Evolutionary conservation across 257 asterid species (phyloP), one percentile per base, ranked within the genome.

Genomic region (Solanum acaule): DNA sequence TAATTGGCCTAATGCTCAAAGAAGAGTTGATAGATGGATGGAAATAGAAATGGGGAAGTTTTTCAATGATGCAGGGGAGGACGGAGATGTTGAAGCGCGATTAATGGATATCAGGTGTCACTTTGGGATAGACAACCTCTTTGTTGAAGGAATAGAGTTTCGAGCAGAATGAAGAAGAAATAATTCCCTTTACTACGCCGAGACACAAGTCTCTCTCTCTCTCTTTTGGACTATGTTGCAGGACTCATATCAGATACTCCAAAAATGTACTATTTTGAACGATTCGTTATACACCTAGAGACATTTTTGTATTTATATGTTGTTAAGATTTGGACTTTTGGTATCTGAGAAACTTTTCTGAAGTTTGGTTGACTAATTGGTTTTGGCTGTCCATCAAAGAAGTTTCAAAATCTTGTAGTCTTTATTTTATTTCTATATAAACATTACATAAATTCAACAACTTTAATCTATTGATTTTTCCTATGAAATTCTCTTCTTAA

Each of bases 131-230:
- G 18, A 22, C 1, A 89, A 89, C 13, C 87, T 91, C 52, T 52
- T 90, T 22, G 72, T 90, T 31, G 89, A 91, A 72, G 91, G 92
- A 65, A 88, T 91, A 35, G 93, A 93, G 89, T 89, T 91, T 88
- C 91, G 90, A 38, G 91, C 92, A 5, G 23, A 76, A 15, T 7
- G 63, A 78, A 25, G 61, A 78, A 13, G 61, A 20, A 3, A 5
- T 10, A 72, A 72, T 72, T 20, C 42, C 16, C 15, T 27, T n/a
- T 40, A 22, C 33, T 42, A 75, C 12, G 3, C 44, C 3, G 25
- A 23, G 83, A 15, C 31, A 40, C 8, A 20, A 23, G 31, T 18
- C 12, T 83, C 33, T 77, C 59, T 29, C 31, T 15, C 29, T 37
- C 56, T 37, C 25, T 37, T 23, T 25, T 76, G 59, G 83, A 76